Evolutionary conservation across 1,284 basidiomycete genomes (phyloP).

Genomic region (Porodaedalea pini): DNA sequence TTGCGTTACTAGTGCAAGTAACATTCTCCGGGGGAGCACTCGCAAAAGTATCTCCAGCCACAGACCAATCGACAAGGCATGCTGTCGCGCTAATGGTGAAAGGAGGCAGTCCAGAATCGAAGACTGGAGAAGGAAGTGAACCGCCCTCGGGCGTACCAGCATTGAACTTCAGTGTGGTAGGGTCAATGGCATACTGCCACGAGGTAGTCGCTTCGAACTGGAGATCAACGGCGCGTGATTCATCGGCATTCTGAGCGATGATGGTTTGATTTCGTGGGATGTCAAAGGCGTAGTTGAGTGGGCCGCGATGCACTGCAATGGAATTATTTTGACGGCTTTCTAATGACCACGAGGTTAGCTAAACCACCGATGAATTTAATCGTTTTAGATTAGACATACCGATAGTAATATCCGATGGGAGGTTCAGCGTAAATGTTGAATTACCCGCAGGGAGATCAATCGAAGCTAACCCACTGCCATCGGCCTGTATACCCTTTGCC

Average conservation of each 20-base stretch:
- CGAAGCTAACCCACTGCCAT: conserved; percentile 46
- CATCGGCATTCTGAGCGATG: conserved; percentile 41
- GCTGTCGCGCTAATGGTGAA: conserved; percentile 48
- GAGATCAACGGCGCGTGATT: conserved; percentile 49
- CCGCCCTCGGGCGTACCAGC: conserved; percentile 36
- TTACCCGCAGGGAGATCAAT: conserved; percentile 42
- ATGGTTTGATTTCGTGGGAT: conserved; percentile 41
- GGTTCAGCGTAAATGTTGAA: conserved; percentile 42
- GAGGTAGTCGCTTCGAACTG: conserved; percentile 46
- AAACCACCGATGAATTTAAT: background rate
- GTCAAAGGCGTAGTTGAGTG: conserved; percentile 55
- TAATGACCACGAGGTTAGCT: conserved; percentile 24
- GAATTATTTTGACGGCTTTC: conserved; percentile 51
- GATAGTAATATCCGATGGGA: conserved; percentile 47
- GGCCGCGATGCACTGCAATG: conserved; percentile 53
- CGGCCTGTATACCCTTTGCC: conserved; percentile 33
- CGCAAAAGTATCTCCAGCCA: conserved; percentile 49
- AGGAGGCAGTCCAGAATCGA: conserved; percentile 50
- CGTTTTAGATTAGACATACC: conserved; percentile 31
- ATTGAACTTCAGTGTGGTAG: conserved; percentile 46
- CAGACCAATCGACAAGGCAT: conserved; percentile 48
- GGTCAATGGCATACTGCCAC: conserved; percentile 59
- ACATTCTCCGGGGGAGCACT: conserved; percentile 46
- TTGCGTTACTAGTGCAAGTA: conserved; percentile 40
- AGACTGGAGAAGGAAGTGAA: conserved; percentile 49